Evolutionary conservation across 768 basidiomycete species (phyloP).

Genomic region (Lyophyllum atratum): DNA sequence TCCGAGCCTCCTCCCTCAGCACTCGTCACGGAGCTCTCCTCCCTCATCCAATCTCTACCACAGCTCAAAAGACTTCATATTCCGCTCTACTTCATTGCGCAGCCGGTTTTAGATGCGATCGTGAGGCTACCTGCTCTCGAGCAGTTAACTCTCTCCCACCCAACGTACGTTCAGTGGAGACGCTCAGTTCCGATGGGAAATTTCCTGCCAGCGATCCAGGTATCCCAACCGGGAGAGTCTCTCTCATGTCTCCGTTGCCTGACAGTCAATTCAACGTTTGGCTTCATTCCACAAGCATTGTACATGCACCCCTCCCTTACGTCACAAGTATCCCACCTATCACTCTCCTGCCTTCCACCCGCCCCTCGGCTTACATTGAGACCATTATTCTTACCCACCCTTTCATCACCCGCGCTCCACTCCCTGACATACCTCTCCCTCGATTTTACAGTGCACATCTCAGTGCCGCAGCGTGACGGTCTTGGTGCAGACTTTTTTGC

Average conservation of each 20-base stretch:
- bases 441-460: not conserved
- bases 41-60: not conserved
- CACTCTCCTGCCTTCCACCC: not conserved
- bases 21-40: not conserved
- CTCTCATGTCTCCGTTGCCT: not conserved
- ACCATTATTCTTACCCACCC: not conserved
- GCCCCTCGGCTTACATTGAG: not conserved
- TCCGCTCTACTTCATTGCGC: not conserved
- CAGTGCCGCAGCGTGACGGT: not conserved
- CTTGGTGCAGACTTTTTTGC: not conserved
- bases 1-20: not conserved
- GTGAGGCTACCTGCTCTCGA: not conserved
- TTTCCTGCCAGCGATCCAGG: not conserved
- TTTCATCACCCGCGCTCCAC: not conserved
- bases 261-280: not conserved
- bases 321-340: not conserved
- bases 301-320: not conserved
- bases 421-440: conserved; percentile 6
- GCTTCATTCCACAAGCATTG: not conserved
- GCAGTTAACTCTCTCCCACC: not conserved
- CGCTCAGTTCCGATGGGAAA: not conserved
- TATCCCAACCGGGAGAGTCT: not conserved
- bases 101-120: not conserved
- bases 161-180: not conserved
- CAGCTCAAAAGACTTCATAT: not conserved